A percentile compares a stretch with the other conserved stretches of the same genome.
phyloP scores from a whole-genome alignment of 768 basidiomycete genomes.

The Tylopilus sp. region DNA sequence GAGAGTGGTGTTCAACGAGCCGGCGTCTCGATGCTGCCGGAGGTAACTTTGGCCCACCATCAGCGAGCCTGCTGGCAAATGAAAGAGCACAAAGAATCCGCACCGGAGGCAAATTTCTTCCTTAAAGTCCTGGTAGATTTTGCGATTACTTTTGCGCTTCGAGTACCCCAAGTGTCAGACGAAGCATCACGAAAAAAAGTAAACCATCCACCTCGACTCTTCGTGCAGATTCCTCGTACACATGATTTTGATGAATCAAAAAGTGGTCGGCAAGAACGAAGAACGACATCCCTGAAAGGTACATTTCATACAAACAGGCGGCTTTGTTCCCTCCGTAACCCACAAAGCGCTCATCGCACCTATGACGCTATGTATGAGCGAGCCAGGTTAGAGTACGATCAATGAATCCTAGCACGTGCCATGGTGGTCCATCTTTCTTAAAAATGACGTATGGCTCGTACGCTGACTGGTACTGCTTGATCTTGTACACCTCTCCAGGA shows the following conservation, averaged over 20 bases:
- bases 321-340: conserved; percentile 94
- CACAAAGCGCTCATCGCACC: conserved; percentile 90
- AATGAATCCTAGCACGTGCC: conserved; percentile 40
- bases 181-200: neutral
- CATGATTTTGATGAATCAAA: conserved; percentile 82
- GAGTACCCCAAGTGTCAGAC: neutral
- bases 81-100: neutral
- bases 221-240: conserved; percentile 73
- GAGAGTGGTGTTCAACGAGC: conserved; percentile 45
- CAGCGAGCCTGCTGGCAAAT: neutral
- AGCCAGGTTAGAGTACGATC: neutral
- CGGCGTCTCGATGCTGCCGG: conserved; percentile 52
- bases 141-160: conserved; percentile 73
- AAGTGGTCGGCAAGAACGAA: conserved; percentile 87
- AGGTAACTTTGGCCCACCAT: conserved; percentile 48
- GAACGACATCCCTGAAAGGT: conserved; percentile 79
- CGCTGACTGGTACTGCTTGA: conserved; percentile 72
- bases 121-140: conserved; percentile 72
- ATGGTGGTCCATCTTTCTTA: conserved; percentile 70
- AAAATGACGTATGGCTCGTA: conserved; percentile 91
- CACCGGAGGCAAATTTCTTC: conserved; percentile 73
- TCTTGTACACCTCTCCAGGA: conserved; percentile 70
- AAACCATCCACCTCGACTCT: conserved; percentile 56
- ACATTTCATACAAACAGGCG: conserved; percentile 89
- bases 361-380: conserved; percentile 25